Evolutionary conservation across 2,329 filamentous ascomycete species (phyloP).

Genomic region (Cladosporium velox): DNA sequence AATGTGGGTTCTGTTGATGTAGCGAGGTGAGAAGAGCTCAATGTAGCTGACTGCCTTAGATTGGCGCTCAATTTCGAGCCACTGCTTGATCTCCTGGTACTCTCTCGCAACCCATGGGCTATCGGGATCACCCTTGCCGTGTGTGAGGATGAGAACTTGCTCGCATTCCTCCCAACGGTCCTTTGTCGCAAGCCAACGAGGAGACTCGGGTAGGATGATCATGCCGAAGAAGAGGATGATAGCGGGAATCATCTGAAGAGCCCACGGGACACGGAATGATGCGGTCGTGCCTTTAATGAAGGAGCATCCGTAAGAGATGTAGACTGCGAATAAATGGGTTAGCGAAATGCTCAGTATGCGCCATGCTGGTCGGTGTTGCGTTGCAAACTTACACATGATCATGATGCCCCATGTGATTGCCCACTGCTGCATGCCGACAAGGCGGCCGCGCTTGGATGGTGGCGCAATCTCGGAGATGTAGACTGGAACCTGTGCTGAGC

Average conservation of each 20-base stretch:
- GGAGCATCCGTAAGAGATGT: constrained; percentile 64
- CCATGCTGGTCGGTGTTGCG: not conserved
- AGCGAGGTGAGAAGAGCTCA: constrained; percentile 71
- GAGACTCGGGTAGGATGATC: constrained; percentile 66
- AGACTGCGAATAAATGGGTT: constrained; percentile 42
- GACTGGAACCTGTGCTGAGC: constrained; percentile 68
- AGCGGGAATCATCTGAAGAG: constrained; percentile 54
- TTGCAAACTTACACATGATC: constrained; percentile 56
- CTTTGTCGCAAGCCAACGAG: constrained; percentile 65
- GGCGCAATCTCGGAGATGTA: constrained; percentile 69
- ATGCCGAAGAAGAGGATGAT: constrained; percentile 49
- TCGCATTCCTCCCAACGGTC: constrained; percentile 65
- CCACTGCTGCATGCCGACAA: constrained; percentile 73
- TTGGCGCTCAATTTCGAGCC: constrained; percentile 67
- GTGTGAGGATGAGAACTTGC: constrained; percentile 62
- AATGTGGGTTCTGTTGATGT: constrained; percentile 70
- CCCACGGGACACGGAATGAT: constrained; percentile 52
- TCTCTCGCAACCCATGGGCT: constrained; percentile 64
- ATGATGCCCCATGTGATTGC: constrained; percentile 67
- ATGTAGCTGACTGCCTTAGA: constrained; percentile 70
- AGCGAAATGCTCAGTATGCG: not conserved
- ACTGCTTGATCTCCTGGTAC: constrained; percentile 69
- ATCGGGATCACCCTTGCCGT: constrained; percentile 51
- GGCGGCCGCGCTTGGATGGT: constrained; percentile 59
- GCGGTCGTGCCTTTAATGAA: constrained; percentile 59